Base-by-base conservation (phyloP, 2,329 filamentous ascomycete species). In the Botrytis paeoniae region DNA sequence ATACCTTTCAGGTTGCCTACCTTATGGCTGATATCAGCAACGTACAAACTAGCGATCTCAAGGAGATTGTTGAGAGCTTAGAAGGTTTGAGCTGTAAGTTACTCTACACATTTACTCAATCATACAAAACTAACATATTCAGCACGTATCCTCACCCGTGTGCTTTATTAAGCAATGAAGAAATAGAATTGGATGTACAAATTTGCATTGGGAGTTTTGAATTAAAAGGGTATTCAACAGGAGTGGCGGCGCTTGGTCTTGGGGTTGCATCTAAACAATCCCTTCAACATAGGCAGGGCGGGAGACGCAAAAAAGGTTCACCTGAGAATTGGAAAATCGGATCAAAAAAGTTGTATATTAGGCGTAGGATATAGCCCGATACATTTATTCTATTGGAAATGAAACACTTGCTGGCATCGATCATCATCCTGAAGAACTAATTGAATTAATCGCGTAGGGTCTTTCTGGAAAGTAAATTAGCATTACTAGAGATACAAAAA, bases 1-100 rank as follows among this genome's bases (percentile, higher is more conserved):
- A 82, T 66, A 20, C 73, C 71, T 9, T 73, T 22, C 78, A 91
- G 87, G 88, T 96, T 77, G 96, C 96, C 32, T 99, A 99, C 82
- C 86, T 99, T 75, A 98, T 99, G 95, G 96, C 96, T 12, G 96
- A 99, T 85, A 92, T 99, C 79, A 97, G 94, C 84, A 89, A 92
- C 75, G 94, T 98, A 78, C 90, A 92, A 80, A 87, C 89, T 69
- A 86, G 86, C 59, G 92, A 97, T 80, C 94, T 98, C 82, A 95
- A 93, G 84, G 91, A 94, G 74, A 89, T 99, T 71, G 94, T 92
- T 77, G 92, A 95, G 78, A 91, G 88, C 79, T 86, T 99, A 57
- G 94, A 98, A 82, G 88, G 87, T 74, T 86, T 98, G 75, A 90
- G 87, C 83, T 95, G 92, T 93, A 88, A 86, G 91, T 45, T 61